Evolutionary conservation across 176 grass and related monocot genomes (phyloP).

Genomic region (Otatea glauca): DNA sequence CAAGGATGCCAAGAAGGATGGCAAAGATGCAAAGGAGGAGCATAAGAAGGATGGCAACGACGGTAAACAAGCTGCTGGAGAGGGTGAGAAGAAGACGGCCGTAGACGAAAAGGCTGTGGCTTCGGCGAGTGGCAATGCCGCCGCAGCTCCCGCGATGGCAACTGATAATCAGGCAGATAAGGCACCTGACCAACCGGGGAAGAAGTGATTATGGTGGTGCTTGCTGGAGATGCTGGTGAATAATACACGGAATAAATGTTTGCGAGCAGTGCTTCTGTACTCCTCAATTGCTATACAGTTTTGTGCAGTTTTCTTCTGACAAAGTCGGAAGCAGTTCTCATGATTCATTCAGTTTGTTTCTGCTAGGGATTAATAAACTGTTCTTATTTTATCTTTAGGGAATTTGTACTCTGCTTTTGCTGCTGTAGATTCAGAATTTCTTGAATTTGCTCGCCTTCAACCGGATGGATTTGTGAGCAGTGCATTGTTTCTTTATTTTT

Average conservation of each 20-base stretch:
- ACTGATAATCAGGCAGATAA: neutral
- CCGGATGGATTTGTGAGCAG: neutral
- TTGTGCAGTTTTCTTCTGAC: neutral
- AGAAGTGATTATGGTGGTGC: constrained; percentile 33
- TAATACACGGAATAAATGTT: neutral
- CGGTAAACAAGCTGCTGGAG: constrained; percentile 3
- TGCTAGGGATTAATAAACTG: neutral
- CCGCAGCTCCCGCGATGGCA: neutral
- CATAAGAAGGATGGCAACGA: constrained; percentile 19
- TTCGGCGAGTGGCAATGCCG: neutral
- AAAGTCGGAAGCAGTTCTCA: neutral
- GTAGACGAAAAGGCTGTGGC: neutral
- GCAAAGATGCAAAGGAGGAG: neutral
- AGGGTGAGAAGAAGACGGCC: constrained; percentile 9
- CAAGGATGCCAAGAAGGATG: neutral
- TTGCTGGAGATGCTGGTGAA: neutral
- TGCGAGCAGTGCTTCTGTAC: neutral
- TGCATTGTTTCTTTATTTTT: neutral
- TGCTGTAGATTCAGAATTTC: neutral
- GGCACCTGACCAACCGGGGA: neutral
- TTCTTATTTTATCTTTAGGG: neutral
- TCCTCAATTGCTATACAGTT: neutral
- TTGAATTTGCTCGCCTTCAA: neutral
- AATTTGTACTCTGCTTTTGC: neutral
- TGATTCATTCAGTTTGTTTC: neutral